Conservation (phyloP, 2,329 filamentous ascomycete species). For the Nannizziopsis barbatae region DNA sequence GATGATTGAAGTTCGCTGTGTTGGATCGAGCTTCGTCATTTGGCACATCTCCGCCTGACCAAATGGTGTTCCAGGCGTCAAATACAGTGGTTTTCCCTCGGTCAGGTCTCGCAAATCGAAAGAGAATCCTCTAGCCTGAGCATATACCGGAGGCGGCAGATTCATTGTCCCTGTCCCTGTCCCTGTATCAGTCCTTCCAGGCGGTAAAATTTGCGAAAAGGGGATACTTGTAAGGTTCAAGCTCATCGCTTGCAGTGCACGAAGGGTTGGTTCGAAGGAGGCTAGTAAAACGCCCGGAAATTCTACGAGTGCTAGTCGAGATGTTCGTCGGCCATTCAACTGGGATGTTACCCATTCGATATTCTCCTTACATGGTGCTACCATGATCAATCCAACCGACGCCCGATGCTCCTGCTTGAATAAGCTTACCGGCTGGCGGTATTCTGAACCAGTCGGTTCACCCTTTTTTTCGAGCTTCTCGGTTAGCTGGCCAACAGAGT, state of each 20-base stretch:
- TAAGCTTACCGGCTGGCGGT: slow-evolving; percentile 11
- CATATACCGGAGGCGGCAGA: slow-evolving; percentile 20
- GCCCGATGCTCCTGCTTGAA: slow-evolving; percentile 21
- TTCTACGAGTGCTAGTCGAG: slow-evolving; percentile 40
- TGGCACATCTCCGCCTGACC: slow-evolving; percentile 23
- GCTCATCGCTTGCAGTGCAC: slow-evolving; percentile 46
- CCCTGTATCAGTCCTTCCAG: slow-evolving; percentile 21
- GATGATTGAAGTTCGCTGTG: slow-evolving; percentile 15
- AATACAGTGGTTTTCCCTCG: slow-evolving; percentile 14
- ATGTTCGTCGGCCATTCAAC: slow-evolving; percentile 5
- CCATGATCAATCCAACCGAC: slow-evolving; percentile 23
- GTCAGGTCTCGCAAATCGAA: slow-evolving; percentile 18
- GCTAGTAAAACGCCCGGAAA: slow-evolving; percentile 51
- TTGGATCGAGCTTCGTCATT: slow-evolving; percentile 42
- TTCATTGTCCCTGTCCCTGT: background rate
- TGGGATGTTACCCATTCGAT: slow-evolving; percentile 2
- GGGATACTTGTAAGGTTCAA: slow-evolving; percentile 33
- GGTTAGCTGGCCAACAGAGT: background rate
- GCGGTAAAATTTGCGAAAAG: slow-evolving; percentile 39
- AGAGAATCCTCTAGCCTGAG: slow-evolving; percentile 12
- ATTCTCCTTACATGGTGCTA: slow-evolving; percentile 20
- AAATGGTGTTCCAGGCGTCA: slow-evolving; percentile 22
- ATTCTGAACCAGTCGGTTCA: background rate
- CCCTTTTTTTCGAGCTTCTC: background rate
- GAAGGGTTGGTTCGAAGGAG: slow-evolving; percentile 48